Base-by-base conservation (phyloP, 352 stramenopile genomes). In the Phytophthora constricta region DNA sequence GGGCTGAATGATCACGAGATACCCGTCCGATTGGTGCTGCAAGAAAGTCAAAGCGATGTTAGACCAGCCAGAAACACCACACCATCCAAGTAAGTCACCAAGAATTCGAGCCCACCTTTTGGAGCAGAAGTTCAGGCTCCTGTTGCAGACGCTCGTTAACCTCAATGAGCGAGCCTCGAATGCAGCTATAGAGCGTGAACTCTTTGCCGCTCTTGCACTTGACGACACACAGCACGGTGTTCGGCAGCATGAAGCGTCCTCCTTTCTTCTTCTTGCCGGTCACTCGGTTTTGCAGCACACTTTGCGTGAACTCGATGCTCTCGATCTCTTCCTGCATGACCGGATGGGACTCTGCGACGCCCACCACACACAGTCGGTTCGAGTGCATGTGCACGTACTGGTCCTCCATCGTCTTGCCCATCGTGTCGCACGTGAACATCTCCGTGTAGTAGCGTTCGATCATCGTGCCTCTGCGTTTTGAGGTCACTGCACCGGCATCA, bases 331-430 rank as follows among this genome's bases (percentile, higher is more conserved):
- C 80, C 50, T 74, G 59, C 80, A 93, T 86, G n/a, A 90, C 62
- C 4, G 76, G 74, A 49, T 96, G 88, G 20, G 81, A 84, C 31
- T 73, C 76, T 2, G 87, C 86, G 41, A 92, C 77, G 45, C 88
- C 88, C 10, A 91, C 83, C 23, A 96, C 84, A 58, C 88, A 93
- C n/a, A 95, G 75, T 5, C 88, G 86, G 58, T 96, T 96, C 42
- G 88, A 94, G 76, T 96, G 88, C 88, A 96, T 96, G 74, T 96
- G 86, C 57, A 96, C 85, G 70, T 91, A 95, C 55, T 95, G 86
- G 65, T 96, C 88, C 61, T 96, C 82, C 58, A 68, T 57, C 9
- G 68, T 52, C 52, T 86, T 85, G 60, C 77, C 77, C 80, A 89
- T 93, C 25, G 80, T 87, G 68, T 96, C 85, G 57, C 84, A 91